These are phyloP conservation scores for Astragalus glycyphyllos DNA, from an alignment of 306 rosid genomes.

Conservation along the genomic window DNA sequence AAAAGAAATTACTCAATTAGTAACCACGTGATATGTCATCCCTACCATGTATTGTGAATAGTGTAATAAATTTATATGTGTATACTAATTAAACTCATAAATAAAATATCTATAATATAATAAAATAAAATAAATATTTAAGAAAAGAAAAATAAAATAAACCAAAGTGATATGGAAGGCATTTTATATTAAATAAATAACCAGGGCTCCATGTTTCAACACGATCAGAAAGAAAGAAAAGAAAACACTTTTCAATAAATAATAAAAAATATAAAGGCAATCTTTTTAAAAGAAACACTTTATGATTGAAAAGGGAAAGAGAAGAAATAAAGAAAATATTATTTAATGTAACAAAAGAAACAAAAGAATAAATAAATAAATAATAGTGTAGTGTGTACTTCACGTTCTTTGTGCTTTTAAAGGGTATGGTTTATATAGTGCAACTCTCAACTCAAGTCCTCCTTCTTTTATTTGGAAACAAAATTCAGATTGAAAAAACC, in stretches of 20 bases:
- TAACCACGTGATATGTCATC: too few species aligned
- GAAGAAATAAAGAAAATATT: constrained; percentile 14
- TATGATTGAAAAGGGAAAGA: constrained; percentile 16
- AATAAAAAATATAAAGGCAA: constrained; percentile 33
- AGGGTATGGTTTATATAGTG: constrained; percentile 46
- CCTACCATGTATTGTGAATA: too few species aligned
- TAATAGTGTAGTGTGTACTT: constrained; percentile 51
- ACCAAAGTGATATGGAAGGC: constrained; percentile 21
- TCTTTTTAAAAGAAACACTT: constrained; percentile 41
- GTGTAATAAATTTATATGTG: too few species aligned
- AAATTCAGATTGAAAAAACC: constrained; percentile 15
- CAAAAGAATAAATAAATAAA: neutral
- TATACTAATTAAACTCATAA: too few species aligned
- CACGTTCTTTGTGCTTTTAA: constrained; percentile 77
- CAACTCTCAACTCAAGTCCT: constrained; percentile 33
- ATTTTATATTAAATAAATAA: constrained; percentile 29
- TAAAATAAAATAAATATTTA: neutral
- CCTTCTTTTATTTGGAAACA: constrained; percentile 41
- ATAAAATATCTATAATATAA: neutral
- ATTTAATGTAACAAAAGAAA: neutral
- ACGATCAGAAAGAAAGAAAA: constrained; percentile 13
- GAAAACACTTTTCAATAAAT: constrained; percentile 23
- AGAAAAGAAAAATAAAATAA: neutral
- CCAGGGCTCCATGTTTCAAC: constrained; percentile 43
- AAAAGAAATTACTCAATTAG: too few species aligned